Percentiles rank a stretch among this genome's conserved stretches.
phyloP scores from a whole-genome alignment of 352 stramenopile genomes.

The Detonula confervacea region DNA sequence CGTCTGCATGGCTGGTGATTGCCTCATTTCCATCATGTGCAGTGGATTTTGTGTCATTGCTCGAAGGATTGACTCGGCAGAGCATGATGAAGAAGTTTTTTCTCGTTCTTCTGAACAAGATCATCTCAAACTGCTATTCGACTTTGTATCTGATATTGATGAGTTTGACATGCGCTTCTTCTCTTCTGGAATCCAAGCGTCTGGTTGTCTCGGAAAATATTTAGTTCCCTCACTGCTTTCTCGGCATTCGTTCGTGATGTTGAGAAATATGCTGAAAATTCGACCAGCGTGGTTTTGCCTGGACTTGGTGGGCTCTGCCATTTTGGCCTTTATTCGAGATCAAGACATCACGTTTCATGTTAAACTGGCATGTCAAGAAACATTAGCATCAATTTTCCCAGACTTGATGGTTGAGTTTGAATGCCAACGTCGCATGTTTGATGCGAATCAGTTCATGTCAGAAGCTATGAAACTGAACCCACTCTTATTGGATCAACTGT shows the following conservation, averaged over 20 bases:
- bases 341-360: background rate
- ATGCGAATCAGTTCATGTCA: conserved; percentile 69
- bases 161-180: conserved; percentile 60
- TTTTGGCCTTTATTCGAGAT: conserved; percentile 60
- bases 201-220: conserved; percentile 37
- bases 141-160: conserved; percentile 72
- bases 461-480: conserved; percentile 44
- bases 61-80: conserved; percentile 7
- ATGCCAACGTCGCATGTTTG: conserved; percentile 45
- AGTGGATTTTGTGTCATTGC: conserved; percentile 38
- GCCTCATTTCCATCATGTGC: conserved; percentile 41
- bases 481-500: conserved; percentile 26
- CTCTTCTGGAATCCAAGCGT: conserved; percentile 31
- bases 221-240: conserved; percentile 57
- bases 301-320: conserved; percentile 21
- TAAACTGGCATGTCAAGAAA: conserved; percentile 54
- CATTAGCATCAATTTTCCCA: conserved; percentile 59
- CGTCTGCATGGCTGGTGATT: conserved; percentile 14
- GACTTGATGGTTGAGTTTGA: conserved; percentile 52
- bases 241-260: conserved; percentile 44
- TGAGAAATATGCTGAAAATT: conserved; percentile 51
- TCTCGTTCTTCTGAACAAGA: no score
- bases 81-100: no score
- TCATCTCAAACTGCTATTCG: conserved; percentile 45
- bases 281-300: conserved; percentile 42